A percentile compares a stretch with the other conserved stretches of the same genome.
Evolutionary conservation across 2,329 filamentous ascomycete genomes (phyloP).

Genomic region (Phyllosticta citribraziliensis): DNA sequence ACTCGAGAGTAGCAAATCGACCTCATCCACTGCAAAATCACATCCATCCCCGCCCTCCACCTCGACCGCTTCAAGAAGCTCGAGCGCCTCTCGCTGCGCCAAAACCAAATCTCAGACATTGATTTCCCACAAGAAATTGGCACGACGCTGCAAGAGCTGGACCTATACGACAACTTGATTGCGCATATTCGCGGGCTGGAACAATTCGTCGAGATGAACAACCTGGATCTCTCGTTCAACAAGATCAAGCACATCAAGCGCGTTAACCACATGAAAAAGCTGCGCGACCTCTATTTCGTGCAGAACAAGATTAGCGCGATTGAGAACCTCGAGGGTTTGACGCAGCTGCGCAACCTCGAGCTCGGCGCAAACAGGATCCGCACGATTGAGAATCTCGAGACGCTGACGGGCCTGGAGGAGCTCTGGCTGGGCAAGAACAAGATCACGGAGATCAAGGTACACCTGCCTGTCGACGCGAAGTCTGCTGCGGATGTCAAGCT

Average conservation of each 20-base stretch:
- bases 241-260: slow-evolving; percentile 98
- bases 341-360: slow-evolving; percentile 72
- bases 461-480: not conserved
- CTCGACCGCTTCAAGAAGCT: slow-evolving; percentile 75
- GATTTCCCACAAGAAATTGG: slow-evolving; percentile 61
- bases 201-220: slow-evolving; percentile 62
- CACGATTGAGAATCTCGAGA: slow-evolving; percentile 70
- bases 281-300: slow-evolving; percentile 82
- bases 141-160: slow-evolving; percentile 66
- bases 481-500: not conserved
- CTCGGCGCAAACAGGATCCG: slow-evolving; percentile 83
- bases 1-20: slow-evolving; percentile 47
- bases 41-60: slow-evolving; percentile 65
- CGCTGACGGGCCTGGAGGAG: slow-evolving; percentile 68
- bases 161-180: slow-evolving; percentile 95
- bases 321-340: slow-evolving; percentile 69
- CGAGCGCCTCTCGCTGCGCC: slow-evolving; percentile 73
- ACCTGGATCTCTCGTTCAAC: slow-evolving; percentile 91
- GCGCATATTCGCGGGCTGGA: slow-evolving; percentile 78
- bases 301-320: slow-evolving; percentile 89
- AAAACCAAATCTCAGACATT: slow-evolving; percentile 79
- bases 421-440: slow-evolving; percentile 97
- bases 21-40: slow-evolving; percentile 76
- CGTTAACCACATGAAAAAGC: slow-evolving; percentile 62
- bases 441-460: slow-evolving; percentile 67